These are phyloP conservation scores for Cryphonectria parasitica DNA, from an alignment of 2,329 filamentous ascomycete genomes.

Conservation along the genomic window DNA sequence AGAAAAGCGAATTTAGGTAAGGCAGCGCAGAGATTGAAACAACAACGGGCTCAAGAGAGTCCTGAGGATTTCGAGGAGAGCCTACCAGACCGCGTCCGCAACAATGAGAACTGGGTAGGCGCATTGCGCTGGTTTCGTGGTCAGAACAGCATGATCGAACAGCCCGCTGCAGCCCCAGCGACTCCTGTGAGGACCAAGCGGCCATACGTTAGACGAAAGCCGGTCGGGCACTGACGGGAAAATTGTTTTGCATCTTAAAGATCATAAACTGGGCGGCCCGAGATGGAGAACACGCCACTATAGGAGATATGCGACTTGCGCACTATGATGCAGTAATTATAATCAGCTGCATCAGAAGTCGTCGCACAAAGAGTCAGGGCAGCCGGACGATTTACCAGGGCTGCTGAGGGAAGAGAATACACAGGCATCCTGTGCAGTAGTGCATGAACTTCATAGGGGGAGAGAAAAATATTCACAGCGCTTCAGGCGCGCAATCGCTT, in stretches of 20 bases:
- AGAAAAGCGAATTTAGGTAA: conserved; percentile 57
- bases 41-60: conserved; percentile 35
- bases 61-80: conserved; percentile 35
- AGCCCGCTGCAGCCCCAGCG: conserved; percentile 14
- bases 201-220: conserved; percentile 22
- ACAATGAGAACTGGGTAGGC: conserved; percentile 50
- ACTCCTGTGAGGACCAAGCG: conserved; percentile 24
- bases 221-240: conserved; percentile 4
- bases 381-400: not conserved
- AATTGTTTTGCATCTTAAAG: not conserved
- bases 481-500: not conserved
- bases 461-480: not conserved
- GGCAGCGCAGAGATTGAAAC: conserved; percentile 44
- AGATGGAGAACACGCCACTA: not conserved
- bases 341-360: not conserved
- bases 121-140: conserved; percentile 40
- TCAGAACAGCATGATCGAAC: conserved; percentile 2
- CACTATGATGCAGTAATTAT: not conserved
- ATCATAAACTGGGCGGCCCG: not conserved
- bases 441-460: not conserved
- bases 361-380: not conserved
- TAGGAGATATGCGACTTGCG: not conserved
- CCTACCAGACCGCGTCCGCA: conserved; percentile 49
- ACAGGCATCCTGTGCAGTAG: not conserved
- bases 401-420: not conserved